These are phyloP conservation scores for Pseudogymnoascus pannorum DNA, from an alignment of 2,329 filamentous ascomycete species.

Conservation along the genomic window DNA sequence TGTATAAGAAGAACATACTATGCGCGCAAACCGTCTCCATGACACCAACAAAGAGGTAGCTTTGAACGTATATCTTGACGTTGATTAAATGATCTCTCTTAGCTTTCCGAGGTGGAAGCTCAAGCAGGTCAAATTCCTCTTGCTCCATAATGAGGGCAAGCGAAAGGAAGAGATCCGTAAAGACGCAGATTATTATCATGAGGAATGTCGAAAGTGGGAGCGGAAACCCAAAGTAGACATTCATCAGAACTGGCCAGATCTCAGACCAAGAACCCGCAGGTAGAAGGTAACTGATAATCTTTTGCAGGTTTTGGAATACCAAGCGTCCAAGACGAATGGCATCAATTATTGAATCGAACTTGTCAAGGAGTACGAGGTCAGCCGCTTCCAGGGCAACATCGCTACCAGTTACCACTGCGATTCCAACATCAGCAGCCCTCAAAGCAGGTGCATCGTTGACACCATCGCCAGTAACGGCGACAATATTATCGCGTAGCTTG, in stretches of 20 bases:
- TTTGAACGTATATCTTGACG: constrained; percentile 42
- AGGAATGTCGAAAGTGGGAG: constrained; percentile 44
- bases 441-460: constrained; percentile 46
- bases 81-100: constrained; percentile 46
- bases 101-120: constrained; percentile 40
- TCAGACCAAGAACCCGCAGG: constrained; percentile 49
- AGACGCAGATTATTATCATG: constrained; percentile 52
- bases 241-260: constrained; percentile 49
- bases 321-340: constrained; percentile 66
- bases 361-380: constrained; percentile 58
- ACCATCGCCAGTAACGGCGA: constrained; percentile 42
- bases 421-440: constrained; percentile 51
- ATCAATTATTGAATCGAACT: constrained; percentile 64
- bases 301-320: constrained; percentile 75
- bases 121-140: constrained; percentile 46
- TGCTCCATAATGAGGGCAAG: constrained; percentile 47
- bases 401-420: constrained; percentile 49
- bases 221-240: constrained; percentile 49
- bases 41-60: constrained; percentile 45
- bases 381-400: constrained; percentile 56
- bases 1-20: constrained; percentile 48
- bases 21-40: constrained; percentile 45
- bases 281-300: constrained; percentile 51
- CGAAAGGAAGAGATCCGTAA: constrained; percentile 46
- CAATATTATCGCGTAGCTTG: constrained; percentile 31